phyloP scores from a whole-genome alignment of 805 yeast species.

The Nakazawaea sp. region DNA sequence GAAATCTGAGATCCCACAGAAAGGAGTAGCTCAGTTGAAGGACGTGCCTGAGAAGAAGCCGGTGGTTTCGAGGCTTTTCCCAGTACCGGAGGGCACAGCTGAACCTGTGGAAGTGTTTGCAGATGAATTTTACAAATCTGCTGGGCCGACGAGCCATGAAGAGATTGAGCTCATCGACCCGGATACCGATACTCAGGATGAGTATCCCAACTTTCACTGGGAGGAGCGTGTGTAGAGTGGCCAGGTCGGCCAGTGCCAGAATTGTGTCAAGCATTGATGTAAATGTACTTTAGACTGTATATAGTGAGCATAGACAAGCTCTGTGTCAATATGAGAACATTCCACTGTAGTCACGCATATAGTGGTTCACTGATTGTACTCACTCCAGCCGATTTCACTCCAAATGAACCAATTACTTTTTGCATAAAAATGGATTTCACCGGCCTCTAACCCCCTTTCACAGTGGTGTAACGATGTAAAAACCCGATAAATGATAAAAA shows the following conservation, averaged over 20 bases:
- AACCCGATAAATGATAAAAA: too few relatives aligned
- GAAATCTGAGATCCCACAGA: constrained; percentile 12
- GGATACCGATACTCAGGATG: constrained; percentile 12
- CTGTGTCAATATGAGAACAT: too few relatives aligned
- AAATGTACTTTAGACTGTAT: too few relatives aligned
- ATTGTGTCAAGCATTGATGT: too few relatives aligned
- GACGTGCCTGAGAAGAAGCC: constrained; percentile 15
- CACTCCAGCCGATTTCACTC: too few relatives aligned
- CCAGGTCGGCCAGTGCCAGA: too few relatives aligned
- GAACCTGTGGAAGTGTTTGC: constrained; percentile 13
- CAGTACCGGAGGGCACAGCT: constrained; percentile 13
- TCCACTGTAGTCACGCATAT: background rate
- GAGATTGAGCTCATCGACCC: constrained; percentile 6
- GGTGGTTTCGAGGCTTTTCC: constrained; percentile 17
- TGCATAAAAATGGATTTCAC: too few relatives aligned
- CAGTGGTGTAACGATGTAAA: too few relatives aligned
- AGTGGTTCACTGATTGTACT: too few relatives aligned
- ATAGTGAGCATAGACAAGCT: too few relatives aligned
- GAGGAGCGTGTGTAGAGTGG: background rate
- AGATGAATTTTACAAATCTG: constrained; percentile 12
- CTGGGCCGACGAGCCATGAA: background rate
- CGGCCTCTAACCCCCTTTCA: too few relatives aligned
- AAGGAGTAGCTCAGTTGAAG: constrained; percentile 11
- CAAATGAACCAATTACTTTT: too few relatives aligned
- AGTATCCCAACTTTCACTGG: constrained; percentile 22